Conservation (phyloP, 108 stramenopile species). For the Schizochytrium sp. region DNA sequence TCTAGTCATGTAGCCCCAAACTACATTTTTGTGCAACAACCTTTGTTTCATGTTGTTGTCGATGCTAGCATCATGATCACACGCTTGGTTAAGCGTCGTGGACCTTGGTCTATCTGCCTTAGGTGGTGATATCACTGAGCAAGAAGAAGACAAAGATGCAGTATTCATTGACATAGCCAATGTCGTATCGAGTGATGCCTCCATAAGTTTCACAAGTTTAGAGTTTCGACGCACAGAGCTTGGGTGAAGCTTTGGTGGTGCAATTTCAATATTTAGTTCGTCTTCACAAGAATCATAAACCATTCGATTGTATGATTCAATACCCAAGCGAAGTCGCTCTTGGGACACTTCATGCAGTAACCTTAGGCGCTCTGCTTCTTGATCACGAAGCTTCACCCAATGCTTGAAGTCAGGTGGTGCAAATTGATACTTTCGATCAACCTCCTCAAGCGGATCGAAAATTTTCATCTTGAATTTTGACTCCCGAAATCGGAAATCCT, state of each 20-base stretch:
- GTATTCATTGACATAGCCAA: too few species aligned
- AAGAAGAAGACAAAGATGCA: too few species aligned
- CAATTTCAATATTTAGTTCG: background rate
- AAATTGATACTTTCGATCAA: background rate
- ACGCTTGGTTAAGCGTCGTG: too few species aligned
- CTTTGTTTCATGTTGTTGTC: too few species aligned
- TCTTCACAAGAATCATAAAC: background rate
- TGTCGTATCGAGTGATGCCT: background rate
- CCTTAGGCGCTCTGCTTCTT: background rate
- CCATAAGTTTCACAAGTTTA: background rate
- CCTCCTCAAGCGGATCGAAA: slow-evolving; percentile 35
- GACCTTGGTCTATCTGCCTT: too few species aligned
- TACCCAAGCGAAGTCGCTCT: background rate
- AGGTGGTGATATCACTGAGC: too few species aligned
- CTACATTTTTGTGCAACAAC: too few species aligned
- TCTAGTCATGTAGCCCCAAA: too few species aligned
- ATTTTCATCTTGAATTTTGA: slow-evolving; percentile 51
- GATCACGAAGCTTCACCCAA: slow-evolving; percentile 10
- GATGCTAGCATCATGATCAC: too few species aligned
- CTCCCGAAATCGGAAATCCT: slow-evolving; percentile 55
- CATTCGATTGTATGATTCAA: background rate
- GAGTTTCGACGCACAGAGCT: background rate
- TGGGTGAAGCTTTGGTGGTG: background rate
- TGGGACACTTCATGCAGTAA: background rate
- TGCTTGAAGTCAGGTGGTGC: slow-evolving; percentile 29